These are phyloP conservation scores for Cupressus sempervirens DNA, from an alignment of 75 land plant species.

Conservation along the genomic window DNA sequence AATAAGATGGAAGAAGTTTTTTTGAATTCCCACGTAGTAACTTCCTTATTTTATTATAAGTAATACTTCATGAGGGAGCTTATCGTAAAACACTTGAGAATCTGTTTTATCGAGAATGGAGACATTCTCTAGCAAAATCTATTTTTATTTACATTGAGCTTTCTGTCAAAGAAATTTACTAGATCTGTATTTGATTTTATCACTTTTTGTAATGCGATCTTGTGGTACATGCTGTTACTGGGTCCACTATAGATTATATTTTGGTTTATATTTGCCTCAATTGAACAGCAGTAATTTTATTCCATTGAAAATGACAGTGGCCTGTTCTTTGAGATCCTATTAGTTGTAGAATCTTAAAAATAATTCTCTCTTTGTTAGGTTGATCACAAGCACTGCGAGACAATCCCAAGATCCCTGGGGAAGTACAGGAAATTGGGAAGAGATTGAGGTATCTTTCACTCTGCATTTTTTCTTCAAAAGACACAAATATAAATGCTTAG, in stretches of 20 bases:
- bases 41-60: neutral
- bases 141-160: neutral
- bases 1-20: neutral
- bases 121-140: too few relatives aligned
- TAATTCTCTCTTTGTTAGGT: slow-evolving; percentile 30
- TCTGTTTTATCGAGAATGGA: too few relatives aligned
- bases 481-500: neutral
- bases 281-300: neutral
- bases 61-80: too few relatives aligned
- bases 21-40: neutral
- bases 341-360: neutral
- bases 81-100: too few relatives aligned
- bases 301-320: neutral
- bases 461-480: slow-evolving; percentile 3
- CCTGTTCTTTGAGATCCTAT: neutral
- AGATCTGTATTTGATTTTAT: neutral
- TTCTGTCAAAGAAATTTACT: neutral
- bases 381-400: slow-evolving; percentile 70
- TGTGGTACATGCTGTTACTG: neutral
- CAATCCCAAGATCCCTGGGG: slow-evolving; percentile 50
- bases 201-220: neutral
- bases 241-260: neutral
- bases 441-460: slow-evolving; percentile 58
- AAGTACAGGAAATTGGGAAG: slow-evolving; percentile 58
- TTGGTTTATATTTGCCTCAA: neutral